These are phyloP conservation scores for Phytophthora lateralis DNA, from an alignment of 352 stramenopile species.

Conservation along the genomic window DNA sequence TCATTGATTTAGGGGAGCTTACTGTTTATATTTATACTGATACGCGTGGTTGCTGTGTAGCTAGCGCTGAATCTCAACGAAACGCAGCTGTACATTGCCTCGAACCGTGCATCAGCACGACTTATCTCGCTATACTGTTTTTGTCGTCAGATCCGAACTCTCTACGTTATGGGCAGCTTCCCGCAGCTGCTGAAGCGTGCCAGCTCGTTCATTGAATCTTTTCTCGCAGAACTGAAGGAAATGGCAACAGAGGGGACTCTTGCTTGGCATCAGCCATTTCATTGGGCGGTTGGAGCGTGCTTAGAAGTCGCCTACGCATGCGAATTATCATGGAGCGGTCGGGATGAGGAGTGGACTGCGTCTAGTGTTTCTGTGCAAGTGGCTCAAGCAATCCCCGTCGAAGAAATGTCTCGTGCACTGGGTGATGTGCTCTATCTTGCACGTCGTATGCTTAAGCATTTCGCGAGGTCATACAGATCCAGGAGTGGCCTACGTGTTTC, in stretches of 20 bases:
- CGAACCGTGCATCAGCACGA: conserved; percentile 52
- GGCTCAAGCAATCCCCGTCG: conserved; percentile 52
- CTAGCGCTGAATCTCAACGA: conserved; percentile 59
- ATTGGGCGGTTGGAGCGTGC: conserved; percentile 77
- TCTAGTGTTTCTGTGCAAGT: conserved; percentile 49
- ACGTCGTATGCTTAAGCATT: conserved; percentile 59
- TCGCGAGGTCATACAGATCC: conserved; percentile 27
- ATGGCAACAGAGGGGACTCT: conserved; percentile 27
- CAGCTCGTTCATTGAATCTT: conserved; percentile 59
- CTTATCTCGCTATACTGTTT: conserved; percentile 81
- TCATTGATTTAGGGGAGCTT: neutral
- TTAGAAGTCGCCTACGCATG: conserved; percentile 80
- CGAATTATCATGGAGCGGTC: conserved; percentile 73
- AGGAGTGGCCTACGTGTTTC: conserved; percentile 9
- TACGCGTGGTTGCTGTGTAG: conserved; percentile 28
- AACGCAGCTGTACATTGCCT: conserved; percentile 58
- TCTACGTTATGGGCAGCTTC: conserved; percentile 78
- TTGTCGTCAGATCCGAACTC: conserved; percentile 72
- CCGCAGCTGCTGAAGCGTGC: conserved; percentile 62
- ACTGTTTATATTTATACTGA: neutral
- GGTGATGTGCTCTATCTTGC: conserved; percentile 80
- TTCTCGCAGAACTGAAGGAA: conserved; percentile 45
- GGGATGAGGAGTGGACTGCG: conserved; percentile 62
- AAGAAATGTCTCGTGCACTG: conserved; percentile 66
- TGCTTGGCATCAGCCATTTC: conserved; percentile 55